These are phyloP conservation scores for Lathyrus sativus DNA, from an alignment of 306 rosid genomes.

Conservation along the genomic window DNA sequence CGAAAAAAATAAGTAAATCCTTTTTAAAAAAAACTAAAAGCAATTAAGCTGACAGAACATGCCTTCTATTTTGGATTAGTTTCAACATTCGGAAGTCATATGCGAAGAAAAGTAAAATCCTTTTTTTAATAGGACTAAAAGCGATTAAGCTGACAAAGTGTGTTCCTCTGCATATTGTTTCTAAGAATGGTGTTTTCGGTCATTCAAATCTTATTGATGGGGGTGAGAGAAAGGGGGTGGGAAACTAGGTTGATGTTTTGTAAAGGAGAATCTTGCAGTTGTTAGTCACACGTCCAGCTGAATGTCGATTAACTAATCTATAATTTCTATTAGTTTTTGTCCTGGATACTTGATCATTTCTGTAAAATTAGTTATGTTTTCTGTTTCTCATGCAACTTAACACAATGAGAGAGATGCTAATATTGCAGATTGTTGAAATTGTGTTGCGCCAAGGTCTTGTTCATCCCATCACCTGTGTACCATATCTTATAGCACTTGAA, in stretches of 20 bases:
- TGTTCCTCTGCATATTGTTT: background rate
- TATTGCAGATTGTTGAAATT: constrained; percentile 87
- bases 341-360: constrained; percentile 6
- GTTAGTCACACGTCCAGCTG: background rate
- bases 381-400: constrained; percentile 10
- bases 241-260: constrained; percentile 30
- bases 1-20: background rate
- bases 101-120: constrained; percentile 13
- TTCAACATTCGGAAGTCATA: constrained; percentile 24
- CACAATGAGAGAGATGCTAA: constrained; percentile 23
- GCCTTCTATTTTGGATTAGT: constrained; percentile 24
- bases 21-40: background rate
- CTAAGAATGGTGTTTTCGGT: background rate
- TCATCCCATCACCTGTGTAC: constrained; percentile 99
- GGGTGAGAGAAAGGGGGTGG: constrained; percentile 9
- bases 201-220: constrained; percentile 22
- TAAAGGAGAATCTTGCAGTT: constrained; percentile 1
- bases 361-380: constrained; percentile 12
- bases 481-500: constrained; percentile 95
- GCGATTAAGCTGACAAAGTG: constrained; percentile 1
- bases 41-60: constrained; percentile 6
- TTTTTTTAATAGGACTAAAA: constrained; percentile 10
- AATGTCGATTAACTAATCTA: constrained; percentile 25
- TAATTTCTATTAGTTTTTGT: constrained; percentile 7
- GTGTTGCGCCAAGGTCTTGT: constrained; percentile 99